These are phyloP conservation scores for Aspergillus uvarum DNA, from an alignment of 2,329 filamentous ascomycete species.

Conservation along the genomic window DNA sequence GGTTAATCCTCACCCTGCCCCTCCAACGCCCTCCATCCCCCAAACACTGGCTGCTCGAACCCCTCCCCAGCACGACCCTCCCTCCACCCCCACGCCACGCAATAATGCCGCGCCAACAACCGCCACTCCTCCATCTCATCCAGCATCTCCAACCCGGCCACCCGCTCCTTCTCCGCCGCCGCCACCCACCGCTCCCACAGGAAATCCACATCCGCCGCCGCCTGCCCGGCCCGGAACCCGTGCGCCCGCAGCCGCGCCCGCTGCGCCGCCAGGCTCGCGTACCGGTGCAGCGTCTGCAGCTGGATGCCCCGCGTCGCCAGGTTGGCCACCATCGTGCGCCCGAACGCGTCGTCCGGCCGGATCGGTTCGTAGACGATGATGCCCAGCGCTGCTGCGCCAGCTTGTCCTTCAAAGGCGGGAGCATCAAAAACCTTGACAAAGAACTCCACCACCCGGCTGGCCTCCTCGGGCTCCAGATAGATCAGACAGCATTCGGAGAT, in stretches of 20 bases:
- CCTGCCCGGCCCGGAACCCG: slow-evolving; percentile 62
- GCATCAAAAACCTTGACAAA: slow-evolving; percentile 58
- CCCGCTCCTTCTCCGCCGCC: slow-evolving; percentile 70
- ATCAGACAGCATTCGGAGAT: slow-evolving; percentile 95
- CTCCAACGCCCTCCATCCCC: slow-evolving; percentile 37
- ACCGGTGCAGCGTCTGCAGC: slow-evolving; percentile 77
- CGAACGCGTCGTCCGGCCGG: slow-evolving; percentile 79
- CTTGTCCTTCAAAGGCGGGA: neutral
- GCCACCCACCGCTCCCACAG: slow-evolving; percentile 77
- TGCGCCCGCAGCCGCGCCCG: slow-evolving; percentile 62
- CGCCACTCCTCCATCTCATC: slow-evolving; percentile 97
- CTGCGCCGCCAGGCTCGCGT: slow-evolving; percentile 68
- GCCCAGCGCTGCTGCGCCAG: slow-evolving; percentile 37
- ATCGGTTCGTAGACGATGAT: slow-evolving; percentile 89
- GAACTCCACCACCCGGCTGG: slow-evolving; percentile 63
- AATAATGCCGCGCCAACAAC: slow-evolving; percentile 82
- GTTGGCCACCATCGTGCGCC: slow-evolving; percentile 88
- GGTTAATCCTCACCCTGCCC: slow-evolving; percentile 21
- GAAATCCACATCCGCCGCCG: slow-evolving; percentile 61
- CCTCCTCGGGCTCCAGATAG: slow-evolving; percentile 70
- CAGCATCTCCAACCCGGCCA: slow-evolving; percentile 78
- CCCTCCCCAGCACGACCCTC: slow-evolving; percentile 29
- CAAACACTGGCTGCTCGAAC: slow-evolving; percentile 31
- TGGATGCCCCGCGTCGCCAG: slow-evolving; percentile 76
- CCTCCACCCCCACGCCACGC: slow-evolving; percentile 84